Evolutionary conservation across 306 rosid species (phyloP).

Genomic region (Mimosa pudica): DNA sequence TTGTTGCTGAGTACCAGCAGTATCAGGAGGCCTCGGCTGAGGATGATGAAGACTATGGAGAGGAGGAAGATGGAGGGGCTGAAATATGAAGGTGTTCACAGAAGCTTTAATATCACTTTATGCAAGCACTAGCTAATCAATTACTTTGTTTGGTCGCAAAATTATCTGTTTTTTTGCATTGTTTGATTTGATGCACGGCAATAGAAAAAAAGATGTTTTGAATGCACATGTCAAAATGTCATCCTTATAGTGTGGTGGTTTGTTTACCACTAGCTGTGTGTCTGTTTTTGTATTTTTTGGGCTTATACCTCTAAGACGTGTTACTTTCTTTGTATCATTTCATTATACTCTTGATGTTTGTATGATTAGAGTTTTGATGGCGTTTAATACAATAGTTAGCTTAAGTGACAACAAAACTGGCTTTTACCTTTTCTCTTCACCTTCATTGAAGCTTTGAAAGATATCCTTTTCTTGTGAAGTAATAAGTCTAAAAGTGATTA

Average conservation of each 20-base stretch:
- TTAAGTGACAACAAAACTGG: neutral
- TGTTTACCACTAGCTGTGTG: neutral
- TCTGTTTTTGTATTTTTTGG: neutral
- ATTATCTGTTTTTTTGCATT: neutral
- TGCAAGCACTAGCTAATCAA: conserved; percentile 31
- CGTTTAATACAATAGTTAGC: neutral
- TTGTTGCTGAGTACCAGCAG: conserved; percentile 78
- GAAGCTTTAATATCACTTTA: too few species aligned
- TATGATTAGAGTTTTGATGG: neutral
- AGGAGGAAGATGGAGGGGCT: conserved; percentile 32
- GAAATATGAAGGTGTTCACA: conserved; percentile 49
- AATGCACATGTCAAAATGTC: too few species aligned
- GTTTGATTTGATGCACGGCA: conserved; percentile 1
- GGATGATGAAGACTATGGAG: conserved; percentile 50
- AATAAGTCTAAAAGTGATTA: neutral
- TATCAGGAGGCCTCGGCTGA: conserved; percentile 67
- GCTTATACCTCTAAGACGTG: neutral
- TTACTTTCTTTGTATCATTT: neutral
- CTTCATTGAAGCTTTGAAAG: neutral
- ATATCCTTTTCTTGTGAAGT: neutral
- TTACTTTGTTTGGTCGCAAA: conserved; percentile 20
- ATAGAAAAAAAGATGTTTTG: too few species aligned
- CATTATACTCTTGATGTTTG: neutral
- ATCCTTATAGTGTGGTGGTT: neutral
- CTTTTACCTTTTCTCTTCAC: neutral